Evolutionary conservation across 495 filamentous ascomycete genomes (phyloP), one percentile per base, ranked within the genome.

Genomic region (Hypoxylon intermedium): DNA sequence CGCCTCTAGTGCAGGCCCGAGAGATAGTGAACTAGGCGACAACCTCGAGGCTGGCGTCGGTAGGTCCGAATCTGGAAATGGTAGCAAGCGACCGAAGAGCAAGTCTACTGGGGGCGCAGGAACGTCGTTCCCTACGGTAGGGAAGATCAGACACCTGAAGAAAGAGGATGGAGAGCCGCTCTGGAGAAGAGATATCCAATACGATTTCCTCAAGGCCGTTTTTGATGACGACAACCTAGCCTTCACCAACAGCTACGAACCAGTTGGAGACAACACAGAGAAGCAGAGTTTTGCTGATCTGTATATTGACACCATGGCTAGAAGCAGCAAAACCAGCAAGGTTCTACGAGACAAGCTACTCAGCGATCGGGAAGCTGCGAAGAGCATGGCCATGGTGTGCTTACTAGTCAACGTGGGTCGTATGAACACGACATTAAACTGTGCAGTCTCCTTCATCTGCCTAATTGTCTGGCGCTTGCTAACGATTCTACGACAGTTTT

Each of bases 351-450:
- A 98, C 66, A 98, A 98, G 79, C 83, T 98, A 63, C 85, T 97
- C 67, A 93, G 85, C 67, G 94, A 98, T 71, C 88, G 91, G 65
- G 85, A 89, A 52, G 92, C 91, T 37, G 94, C 95, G 23, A 89
- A 96, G 71, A 91, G 89, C 68, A 98, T 98, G 95, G 94, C 94
- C 6, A 98, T 98, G 94, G 92, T 98, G 54, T 98, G 94, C 78
- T 76, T 98, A 67, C 77, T 98, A 69, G 94, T 98, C 67, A 98
- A 98, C 71, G 88, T 98, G 60, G 94, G 94, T 37, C 83, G 94
- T 55, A 98, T 98, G 95, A 98, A 98, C 74, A 98, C 94, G 12
- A 98, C 94, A 0, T 78, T 98, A 18, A 98, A 98, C 73, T 98
- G 93, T 97, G 80, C 63, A 83, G 71, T 53, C 38, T 55, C 58